Base-by-base conservation (phyloP, 352 stramenopile genomes). In the Pythium myriotylum region DNA sequence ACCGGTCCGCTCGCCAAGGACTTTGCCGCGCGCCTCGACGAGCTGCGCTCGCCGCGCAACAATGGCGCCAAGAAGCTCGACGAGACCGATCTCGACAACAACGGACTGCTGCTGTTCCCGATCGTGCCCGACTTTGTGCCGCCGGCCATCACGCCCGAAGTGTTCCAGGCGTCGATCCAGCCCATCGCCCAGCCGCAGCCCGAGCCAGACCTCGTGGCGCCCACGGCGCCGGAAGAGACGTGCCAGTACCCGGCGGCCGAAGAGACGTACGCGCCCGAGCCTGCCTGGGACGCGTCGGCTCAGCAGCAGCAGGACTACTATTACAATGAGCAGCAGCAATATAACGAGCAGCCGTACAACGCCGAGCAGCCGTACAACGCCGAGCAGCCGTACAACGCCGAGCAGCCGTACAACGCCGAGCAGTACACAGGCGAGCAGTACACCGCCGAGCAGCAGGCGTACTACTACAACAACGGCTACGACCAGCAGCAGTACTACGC, bases 1-100 rank as follows among this genome's bases (percentile, higher is more conserved):
- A 80, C 72, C 6, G 72, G 72, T 24, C 72, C 72, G 10, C 43
- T 80, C n/a, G 68, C 69, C 6, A 63, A 67, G 12, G 72, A 80
- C 29, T 77, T 63, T 35, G 24, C 39, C 26, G 4, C 29, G 24
- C 60, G 43, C 17, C 5, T 67, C 27, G 59, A 68, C 10, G 59
- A 76, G 22, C 20, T 79, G 7, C 59, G 62, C 48, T 76, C 69
- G n/a, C 72, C 65, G 16, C 68, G 72, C 19, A 32, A 33, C 49
- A 8, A 40, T 8, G 14, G 8, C 14, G 49, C 43, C 3, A 73
- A 73, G 42, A 59, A 46, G 54, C 48, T 54, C 4, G 47, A 73
- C 3, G 65, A 67, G 23, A 61, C 67, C 24, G 67, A 72, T 54
- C 77, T 79, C 32, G 68, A 77, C 32, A 46, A 69, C 33, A 57